Percentiles rank a stretch among this genome's conserved stretches.
phyloP scores from a whole-genome alignment of 2,329 filamentous ascomycete genomes.

The Fusarium vanettenii region DNA sequence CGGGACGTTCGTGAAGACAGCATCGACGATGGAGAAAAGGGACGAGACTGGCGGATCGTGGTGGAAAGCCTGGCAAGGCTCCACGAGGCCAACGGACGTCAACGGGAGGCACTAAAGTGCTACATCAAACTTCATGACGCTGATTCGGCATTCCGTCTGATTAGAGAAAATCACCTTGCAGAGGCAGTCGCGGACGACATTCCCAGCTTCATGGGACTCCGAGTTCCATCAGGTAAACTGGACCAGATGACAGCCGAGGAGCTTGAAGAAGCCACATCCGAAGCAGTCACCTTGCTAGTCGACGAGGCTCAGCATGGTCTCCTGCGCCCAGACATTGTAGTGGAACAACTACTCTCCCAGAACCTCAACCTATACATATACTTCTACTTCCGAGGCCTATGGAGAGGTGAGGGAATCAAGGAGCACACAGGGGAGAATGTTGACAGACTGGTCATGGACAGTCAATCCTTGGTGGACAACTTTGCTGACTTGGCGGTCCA shows the following conservation, averaged over 20 bases:
- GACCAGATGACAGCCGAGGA: conserved; percentile 74
- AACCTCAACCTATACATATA: conserved; percentile 82
- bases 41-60: conserved; percentile 89
- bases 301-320: conserved; percentile 92
- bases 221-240: conserved; percentile 79
- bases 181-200: conserved; percentile 92
- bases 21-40: conserved; percentile 77
- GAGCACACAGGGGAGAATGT: conserved; percentile 65
- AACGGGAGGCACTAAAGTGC: conserved; percentile 85
- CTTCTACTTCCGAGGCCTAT: conserved; percentile 90
- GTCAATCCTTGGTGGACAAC: conserved; percentile 79
- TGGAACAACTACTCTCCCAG: conserved; percentile 78
- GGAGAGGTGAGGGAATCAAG: conserved; percentile 77
- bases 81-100: conserved; percentile 83
- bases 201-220: conserved; percentile 84
- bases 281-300: conserved; percentile 87
- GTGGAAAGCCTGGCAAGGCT: conserved; percentile 87
- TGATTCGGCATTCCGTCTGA: conserved; percentile 86
- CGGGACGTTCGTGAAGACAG: conserved; percentile 81
- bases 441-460: conserved; percentile 69
- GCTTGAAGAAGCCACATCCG: conserved; percentile 81
- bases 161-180: conserved; percentile 89
- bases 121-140: conserved; percentile 94
- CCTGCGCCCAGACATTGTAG: conserved; percentile 80
- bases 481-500: conserved; percentile 89